Evolutionary conservation across 345 rosid species (phyloP).

Genomic region (Durio zibethinus): DNA sequence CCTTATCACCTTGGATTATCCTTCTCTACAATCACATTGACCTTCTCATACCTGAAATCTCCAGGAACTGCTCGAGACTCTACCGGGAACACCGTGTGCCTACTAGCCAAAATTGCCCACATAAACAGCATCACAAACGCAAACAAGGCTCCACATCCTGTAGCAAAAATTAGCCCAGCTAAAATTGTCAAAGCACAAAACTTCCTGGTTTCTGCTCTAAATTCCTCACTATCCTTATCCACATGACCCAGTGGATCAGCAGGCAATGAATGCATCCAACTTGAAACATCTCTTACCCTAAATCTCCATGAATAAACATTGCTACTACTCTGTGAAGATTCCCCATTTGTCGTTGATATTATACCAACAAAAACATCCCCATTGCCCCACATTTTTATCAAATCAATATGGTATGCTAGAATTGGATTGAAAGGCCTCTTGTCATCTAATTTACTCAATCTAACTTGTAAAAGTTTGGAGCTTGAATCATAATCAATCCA

Average conservation of each 20-base stretch:
- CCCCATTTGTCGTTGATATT: constrained; percentile 30
- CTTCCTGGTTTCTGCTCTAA: constrained; percentile 14
- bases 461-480: constrained; percentile 43
- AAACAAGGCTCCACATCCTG: constrained; percentile 43
- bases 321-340: constrained; percentile 21
- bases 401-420: constrained; percentile 30
- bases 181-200: constrained; percentile 38
- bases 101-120: constrained; percentile 34
- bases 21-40: constrained; percentile 31
- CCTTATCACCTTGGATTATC: constrained; percentile 14
- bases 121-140: constrained; percentile 33
- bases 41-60: constrained; percentile 46
- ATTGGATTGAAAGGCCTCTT: constrained; percentile 40
- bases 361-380: constrained; percentile 39
- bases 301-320: constrained; percentile 50
- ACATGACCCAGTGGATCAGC: constrained; percentile 28
- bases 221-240: constrained; percentile 9
- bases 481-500: constrained; percentile 56
- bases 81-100: constrained; percentile 24
- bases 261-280: constrained; percentile 51
- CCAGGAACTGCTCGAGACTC: constrained; percentile 14
- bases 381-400: constrained; percentile 39
- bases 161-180: constrained; percentile 41
- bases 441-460: constrained; percentile 38
- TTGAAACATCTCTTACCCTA: constrained; percentile 28